Evolutionary conservation across 83 land plant genomes (phyloP), one percentile per base, ranked within the genome.

Genomic region (Larix sibirica): DNA sequence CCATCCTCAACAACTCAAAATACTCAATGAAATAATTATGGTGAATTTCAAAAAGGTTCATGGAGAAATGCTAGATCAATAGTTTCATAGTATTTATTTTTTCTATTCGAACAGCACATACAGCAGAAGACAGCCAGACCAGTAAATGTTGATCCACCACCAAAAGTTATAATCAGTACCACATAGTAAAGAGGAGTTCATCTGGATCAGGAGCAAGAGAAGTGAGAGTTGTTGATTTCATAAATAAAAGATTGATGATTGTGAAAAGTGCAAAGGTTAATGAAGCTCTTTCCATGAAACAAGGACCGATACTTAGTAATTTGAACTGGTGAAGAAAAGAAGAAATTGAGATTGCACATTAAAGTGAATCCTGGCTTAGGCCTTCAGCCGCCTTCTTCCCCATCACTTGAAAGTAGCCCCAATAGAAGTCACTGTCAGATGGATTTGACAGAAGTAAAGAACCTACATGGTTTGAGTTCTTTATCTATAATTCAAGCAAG

Each of bases 401-500:
- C 40, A 3, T 67, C 40, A 67, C 71, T 67, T 28, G 40, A 67
- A 14, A 36, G 17, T 16, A 67, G 71, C 17, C 71, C 36, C 18
- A 18, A 23, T 33, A 33, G 31, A 33, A 18, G 70, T 3, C 70
- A 67, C 28, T 28, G 28, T 28, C 28, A 28, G 38, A 31, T 67
- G 18, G 5, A 13, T 67, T 10, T 36, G 5, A 67, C 18, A 13
- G 38, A 28, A 31, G 70, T 6, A 36, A 38, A 67, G 33, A 67
- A 38, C 70, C 38, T 17, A 26, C 70, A 9, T 67, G 70, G 28
- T 67, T 26, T 21, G 38, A 67, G 70, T 67, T 16, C 70, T 28
- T 67, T 67, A 67, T 67, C 70, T 13, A 67, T 67, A 7, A 67
- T 67, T 67, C 70, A 28, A 16, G 42, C 28, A 67, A 67, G 70